Conservation (phyloP, 1,139 yeast species). For the Kodamaea suecica region DNA sequence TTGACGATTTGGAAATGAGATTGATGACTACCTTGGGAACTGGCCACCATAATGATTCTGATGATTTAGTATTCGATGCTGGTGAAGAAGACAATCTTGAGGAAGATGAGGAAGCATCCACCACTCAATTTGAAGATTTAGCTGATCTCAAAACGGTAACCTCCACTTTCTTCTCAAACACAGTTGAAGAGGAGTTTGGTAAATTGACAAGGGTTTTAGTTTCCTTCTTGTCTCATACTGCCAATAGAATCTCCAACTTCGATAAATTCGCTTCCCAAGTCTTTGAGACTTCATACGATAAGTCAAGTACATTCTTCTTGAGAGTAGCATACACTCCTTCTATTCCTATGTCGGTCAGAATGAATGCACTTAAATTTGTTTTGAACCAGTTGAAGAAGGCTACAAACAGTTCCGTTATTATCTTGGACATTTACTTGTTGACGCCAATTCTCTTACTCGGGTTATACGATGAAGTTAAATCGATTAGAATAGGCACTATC, state of each 20-base stretch:
- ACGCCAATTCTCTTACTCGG: slow-evolving; percentile 39
- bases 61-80: slow-evolving; percentile 16
- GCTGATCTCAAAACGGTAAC: not conserved
- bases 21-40: slow-evolving; percentile 55
- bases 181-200: slow-evolving; percentile 41
- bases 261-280: slow-evolving; percentile 21
- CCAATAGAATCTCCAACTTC: slow-evolving; percentile 14
- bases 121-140: not conserved
- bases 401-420: slow-evolving; percentile 20
- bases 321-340: slow-evolving; percentile 55
- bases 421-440: slow-evolving; percentile 32
- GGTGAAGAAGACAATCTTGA: slow-evolving; percentile 19
- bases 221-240: slow-evolving; percentile 22
- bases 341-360: slow-evolving; percentile 55
- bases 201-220: slow-evolving; percentile 36
- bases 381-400: slow-evolving; percentile 33
- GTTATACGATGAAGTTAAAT: slow-evolving; percentile 27
- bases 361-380: slow-evolving; percentile 43
- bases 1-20: slow-evolving; percentile 64
- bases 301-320: slow-evolving; percentile 53
- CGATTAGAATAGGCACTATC: slow-evolving; percentile 27
- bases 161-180: slow-evolving; percentile 36
- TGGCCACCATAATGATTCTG: slow-evolving; percentile 19
- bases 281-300: slow-evolving; percentile 27
- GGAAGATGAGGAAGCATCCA: slow-evolving; percentile 10